Evolutionary conservation across 2,329 filamentous ascomycete genomes (phyloP), one percentile per base, ranked within the genome.

Genomic region (Pseudogymnoascus sp.): DNA sequence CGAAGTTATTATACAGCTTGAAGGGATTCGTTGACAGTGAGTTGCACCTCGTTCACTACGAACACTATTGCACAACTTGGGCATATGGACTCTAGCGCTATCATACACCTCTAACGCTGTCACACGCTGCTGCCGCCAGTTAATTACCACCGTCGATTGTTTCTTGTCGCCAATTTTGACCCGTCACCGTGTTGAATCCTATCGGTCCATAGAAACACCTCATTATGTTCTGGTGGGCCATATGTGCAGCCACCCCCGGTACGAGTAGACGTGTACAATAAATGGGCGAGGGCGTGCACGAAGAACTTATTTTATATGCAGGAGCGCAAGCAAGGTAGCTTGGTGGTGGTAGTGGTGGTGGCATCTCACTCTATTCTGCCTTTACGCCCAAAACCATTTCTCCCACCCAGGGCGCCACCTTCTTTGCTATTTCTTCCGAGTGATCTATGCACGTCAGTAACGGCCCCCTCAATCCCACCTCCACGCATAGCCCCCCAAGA

Each of bases 341-440:
- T 53, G 29, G 29, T 33, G 19, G 10, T 23, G 26, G 7, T 15
- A 31, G 11, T 21, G 33, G 29, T 11, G n/a, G 17, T 13, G 56
- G 31, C 17, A 23, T n/a, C 13, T 9, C 21, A 3, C 44, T 50
- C 44, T 50, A 50, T 26, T 13, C 23, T 2, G 44, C 21, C 44
- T 26, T 50, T 50, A 50, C 44, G 13, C 44, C 44, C 15, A 50
- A 9, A 19, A 59, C 53, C 53, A 74, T 70, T 7, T 65, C 65
- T 2, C 66, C 60, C 19, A 74, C 67, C 72, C 72, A 83, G 0
- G 64, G 35, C 44, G 69, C 73, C 5, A 80, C 79, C 68, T 79
- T 82, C 63, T 80, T 75, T 1, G 81, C 81, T 7, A 83, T 77
- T 1, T 70, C 70, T 65, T 82, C 79, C 62, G 79, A 80, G 62